phyloP scores from a whole-genome alignment of 345 rosid species.

The Citrus reticulata region DNA sequence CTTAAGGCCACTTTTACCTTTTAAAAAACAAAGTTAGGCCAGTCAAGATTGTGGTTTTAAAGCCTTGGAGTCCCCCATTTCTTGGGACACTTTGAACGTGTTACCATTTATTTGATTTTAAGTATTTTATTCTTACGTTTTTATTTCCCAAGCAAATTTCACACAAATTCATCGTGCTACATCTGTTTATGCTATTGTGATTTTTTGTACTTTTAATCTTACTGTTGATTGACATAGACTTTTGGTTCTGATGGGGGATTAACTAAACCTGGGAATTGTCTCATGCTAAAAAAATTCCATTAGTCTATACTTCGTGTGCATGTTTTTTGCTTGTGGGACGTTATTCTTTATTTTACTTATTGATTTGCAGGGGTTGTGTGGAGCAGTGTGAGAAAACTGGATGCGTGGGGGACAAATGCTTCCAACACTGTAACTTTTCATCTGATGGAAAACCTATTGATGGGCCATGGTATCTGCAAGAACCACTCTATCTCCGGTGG shows the following conservation, averaged over 20 bases:
- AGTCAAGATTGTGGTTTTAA: background rate
- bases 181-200: background rate
- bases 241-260: background rate
- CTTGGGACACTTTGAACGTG: background rate
- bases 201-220: background rate
- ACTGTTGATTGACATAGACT: background rate
- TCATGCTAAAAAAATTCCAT: conserved; percentile 1
- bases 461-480: conserved; percentile 85
- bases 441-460: conserved; percentile 80
- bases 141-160: background rate
- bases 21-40: background rate
- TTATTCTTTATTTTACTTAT: conserved; percentile 4
- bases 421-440: conserved; percentile 82
- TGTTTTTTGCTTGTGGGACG: background rate
- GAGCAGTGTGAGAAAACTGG: conserved; percentile 75
- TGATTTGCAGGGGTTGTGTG: conserved; percentile 57
- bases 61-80: background rate
- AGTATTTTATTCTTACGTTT: background rate
- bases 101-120: background rate
- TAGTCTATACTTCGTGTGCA: background rate
- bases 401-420: conserved; percentile 75
- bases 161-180: background rate
- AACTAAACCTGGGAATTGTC: background rate
- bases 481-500: conserved; percentile 81
- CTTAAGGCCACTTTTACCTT: background rate